phyloP scores from a whole-genome alignment of 352 stramenopile genomes.

The Thalassiosira oceanica region DNA sequence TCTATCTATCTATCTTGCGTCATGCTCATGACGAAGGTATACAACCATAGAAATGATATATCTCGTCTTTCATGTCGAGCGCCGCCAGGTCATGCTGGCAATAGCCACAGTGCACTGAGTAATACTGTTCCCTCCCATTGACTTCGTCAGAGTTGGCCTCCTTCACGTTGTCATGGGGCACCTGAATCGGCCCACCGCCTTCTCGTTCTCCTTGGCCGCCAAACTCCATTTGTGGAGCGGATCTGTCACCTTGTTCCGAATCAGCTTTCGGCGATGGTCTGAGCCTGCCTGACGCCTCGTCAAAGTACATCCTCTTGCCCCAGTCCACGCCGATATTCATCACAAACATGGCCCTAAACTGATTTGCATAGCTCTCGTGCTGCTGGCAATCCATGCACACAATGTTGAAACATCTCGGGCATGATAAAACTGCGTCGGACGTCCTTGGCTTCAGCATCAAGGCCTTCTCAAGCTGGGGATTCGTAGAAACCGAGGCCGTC shows the following conservation, averaged over 20 bases:
- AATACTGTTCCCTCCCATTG: constrained; percentile 65
- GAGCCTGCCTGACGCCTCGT: constrained; percentile 45
- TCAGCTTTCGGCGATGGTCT: constrained; percentile 20
- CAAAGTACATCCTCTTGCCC: constrained; percentile 61
- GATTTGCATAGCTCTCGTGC: constrained; percentile 74
- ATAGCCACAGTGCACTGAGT: constrained; percentile 70
- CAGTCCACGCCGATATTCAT: constrained; percentile 79
- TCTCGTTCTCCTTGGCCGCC: background rate
- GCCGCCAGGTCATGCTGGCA: constrained; percentile 72
- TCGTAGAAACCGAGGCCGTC: constrained; percentile 1
- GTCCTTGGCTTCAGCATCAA: constrained; percentile 49
- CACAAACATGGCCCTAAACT: constrained; percentile 82
- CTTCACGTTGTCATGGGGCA: constrained; percentile 15
- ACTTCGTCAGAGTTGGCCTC: constrained; percentile 8
- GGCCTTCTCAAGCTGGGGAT: constrained; percentile 22
- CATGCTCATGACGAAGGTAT: constrained; percentile 57
- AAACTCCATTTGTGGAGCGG: too few species aligned
- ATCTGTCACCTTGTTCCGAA: background rate
- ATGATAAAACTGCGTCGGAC: constrained; percentile 72
- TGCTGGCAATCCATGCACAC: constrained; percentile 83
- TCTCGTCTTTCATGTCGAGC: constrained; percentile 79
- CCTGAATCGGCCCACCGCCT: constrained; percentile 4
- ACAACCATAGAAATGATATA: constrained; percentile 83
- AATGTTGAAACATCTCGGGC: constrained; percentile 79
- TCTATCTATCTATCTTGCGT: background rate